Evolutionary conservation across 768 basidiomycete genomes (phyloP).

Genomic region (Roridomyces roridus): DNA sequence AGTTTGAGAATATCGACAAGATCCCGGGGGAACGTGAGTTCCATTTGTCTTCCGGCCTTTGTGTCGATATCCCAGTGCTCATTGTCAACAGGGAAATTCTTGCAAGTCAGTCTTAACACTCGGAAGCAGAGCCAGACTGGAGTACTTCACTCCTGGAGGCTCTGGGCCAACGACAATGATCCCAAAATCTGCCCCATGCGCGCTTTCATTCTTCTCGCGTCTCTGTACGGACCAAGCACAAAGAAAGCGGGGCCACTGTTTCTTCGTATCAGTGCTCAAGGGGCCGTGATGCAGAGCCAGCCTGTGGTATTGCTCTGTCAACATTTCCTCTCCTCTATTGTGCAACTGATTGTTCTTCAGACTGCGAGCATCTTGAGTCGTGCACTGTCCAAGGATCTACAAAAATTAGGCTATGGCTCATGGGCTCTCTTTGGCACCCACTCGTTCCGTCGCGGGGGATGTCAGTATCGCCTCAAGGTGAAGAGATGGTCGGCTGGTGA

Average conservation of each 20-base stretch:
- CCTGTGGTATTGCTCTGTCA: background rate
- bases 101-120: slow-evolving; percentile 3
- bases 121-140: slow-evolving; percentile 23
- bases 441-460: slow-evolving; percentile 24
- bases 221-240: slow-evolving; percentile 7
- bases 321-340: background rate
- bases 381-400: slow-evolving; percentile 17
- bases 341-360: background rate
- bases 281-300: background rate
- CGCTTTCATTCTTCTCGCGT: slow-evolving; percentile 15
- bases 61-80: background rate
- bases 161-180: slow-evolving; percentile 24
- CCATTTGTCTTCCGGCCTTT: background rate
- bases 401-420: slow-evolving; percentile 14
- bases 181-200: slow-evolving; percentile 23
- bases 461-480: slow-evolving; percentile 22
- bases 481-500: slow-evolving; percentile 11
- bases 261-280: slow-evolving; percentile 8
- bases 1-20: slow-evolving; percentile 23
- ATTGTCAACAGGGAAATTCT: background rate
- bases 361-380: slow-evolving; percentile 9
- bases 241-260: slow-evolving; percentile 18
- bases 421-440: slow-evolving; percentile 27
- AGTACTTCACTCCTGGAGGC: slow-evolving; percentile 15
- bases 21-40: slow-evolving; percentile 10